Evolutionary conservation across 1,139 yeast species (phyloP).

Genomic region (Pichia cactophila): DNA sequence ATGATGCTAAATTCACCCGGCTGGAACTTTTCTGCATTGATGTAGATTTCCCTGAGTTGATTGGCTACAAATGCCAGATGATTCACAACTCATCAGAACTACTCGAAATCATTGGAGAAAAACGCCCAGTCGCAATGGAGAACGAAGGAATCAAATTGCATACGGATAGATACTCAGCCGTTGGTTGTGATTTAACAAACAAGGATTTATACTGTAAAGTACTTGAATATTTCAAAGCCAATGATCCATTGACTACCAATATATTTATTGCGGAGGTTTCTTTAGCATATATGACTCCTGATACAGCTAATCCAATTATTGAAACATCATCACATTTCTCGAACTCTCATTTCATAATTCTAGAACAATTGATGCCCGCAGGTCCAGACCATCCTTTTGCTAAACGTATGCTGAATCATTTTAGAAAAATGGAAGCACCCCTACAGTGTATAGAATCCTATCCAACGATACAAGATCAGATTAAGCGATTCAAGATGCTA

Average conservation of each 20-base stretch:
- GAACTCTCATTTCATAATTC: constrained; percentile 53
- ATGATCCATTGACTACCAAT: constrained; percentile 31
- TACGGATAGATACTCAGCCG: constrained; percentile 45
- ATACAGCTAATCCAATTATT: constrained; percentile 60
- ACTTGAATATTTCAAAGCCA: constrained; percentile 29
- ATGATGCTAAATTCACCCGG: constrained; percentile 21
- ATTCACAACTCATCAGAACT: constrained; percentile 45
- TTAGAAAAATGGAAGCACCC: constrained; percentile 60
- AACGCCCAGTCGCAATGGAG: constrained; percentile 3
- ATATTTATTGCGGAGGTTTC: constrained; percentile 80
- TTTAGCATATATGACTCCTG: constrained; percentile 68
- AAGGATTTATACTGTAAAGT: constrained; percentile 34
- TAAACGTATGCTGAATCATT: constrained; percentile 67
- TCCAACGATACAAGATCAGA: constrained; percentile 45
- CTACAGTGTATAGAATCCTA: constrained; percentile 58
- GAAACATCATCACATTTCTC: constrained; percentile 39
- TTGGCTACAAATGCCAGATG: constrained; percentile 45
- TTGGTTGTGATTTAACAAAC: constrained; percentile 69
- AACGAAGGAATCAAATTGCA: constrained; percentile 31
- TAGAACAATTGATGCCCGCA: constrained; percentile 69
- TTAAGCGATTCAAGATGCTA: constrained; percentile 38
- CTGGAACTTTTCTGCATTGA: constrained; percentile 49
- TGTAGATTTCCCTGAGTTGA: constrained; percentile 68
- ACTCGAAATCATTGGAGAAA: constrained; percentile 33
- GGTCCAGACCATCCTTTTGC: constrained; percentile 63